A percentile compares a stretch with the other conserved stretches of the same genome.
Evolutionary conservation across 768 basidiomycete genomes (phyloP).

Genomic region (Russula dissimulans): DNA sequence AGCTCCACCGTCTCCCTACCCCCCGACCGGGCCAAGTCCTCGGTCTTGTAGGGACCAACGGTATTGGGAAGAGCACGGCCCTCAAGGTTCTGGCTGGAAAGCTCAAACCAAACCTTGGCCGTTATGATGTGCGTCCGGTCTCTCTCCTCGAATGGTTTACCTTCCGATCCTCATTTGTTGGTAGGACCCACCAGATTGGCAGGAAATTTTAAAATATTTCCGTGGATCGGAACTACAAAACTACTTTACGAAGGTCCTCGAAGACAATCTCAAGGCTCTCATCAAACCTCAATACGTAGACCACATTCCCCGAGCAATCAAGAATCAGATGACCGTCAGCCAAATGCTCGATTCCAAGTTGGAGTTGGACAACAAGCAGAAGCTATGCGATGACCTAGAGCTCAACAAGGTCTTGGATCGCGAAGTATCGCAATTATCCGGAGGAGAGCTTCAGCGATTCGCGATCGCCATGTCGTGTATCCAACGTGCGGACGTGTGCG

Average conservation of each 20-base stretch:
- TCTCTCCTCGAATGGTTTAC: not conserved
- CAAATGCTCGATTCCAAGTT: slow-evolving; percentile 90
- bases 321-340: slow-evolving; percentile 75
- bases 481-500: slow-evolving; percentile 90
- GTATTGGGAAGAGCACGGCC: slow-evolving; percentile 98
- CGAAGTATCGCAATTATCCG: slow-evolving; percentile 78
- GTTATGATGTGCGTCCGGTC: slow-evolving; percentile 67
- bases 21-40: slow-evolving; percentile 96
- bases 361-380: slow-evolving; percentile 82
- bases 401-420: slow-evolving; percentile 79
- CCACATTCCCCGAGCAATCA: slow-evolving; percentile 94
- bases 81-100: slow-evolving; percentile 95
- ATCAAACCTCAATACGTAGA: slow-evolving; percentile 99
- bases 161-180: slow-evolving; percentile 5
- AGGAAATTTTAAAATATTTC: slow-evolving; percentile 97
- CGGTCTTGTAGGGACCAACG: slow-evolving; percentile 98
- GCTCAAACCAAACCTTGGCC: slow-evolving; percentile 93
- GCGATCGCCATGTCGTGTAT: slow-evolving; percentile 98
- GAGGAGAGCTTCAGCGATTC: slow-evolving; percentile 96
- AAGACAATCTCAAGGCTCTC: slow-evolving; percentile 96
- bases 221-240: slow-evolving; percentile 98
- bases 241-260: slow-evolving; percentile 98
- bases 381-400: slow-evolving; percentile 80
- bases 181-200: slow-evolving; percentile 97
- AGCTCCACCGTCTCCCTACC: slow-evolving; percentile 94